These are phyloP conservation scores for Neurospora sp. DNA, from an alignment of 495 filamentous ascomycete species.

Conservation along the genomic window DNA sequence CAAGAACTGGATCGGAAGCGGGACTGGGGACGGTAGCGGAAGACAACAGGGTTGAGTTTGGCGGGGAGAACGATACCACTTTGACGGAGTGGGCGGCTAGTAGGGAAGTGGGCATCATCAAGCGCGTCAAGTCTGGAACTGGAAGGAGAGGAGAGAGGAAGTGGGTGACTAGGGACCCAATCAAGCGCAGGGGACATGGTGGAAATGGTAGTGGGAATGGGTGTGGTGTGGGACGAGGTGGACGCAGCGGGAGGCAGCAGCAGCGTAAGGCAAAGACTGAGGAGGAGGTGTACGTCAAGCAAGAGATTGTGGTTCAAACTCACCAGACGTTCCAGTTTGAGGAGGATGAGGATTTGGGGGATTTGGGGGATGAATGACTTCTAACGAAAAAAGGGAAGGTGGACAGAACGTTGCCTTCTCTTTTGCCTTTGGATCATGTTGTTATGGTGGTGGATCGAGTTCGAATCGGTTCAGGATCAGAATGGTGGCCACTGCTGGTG, in stretches of 20 bases:
- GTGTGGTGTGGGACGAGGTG: not conserved
- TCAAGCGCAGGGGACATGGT: not conserved
- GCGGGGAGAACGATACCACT: slow-evolving; percentile 23
- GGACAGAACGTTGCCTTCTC: not conserved
- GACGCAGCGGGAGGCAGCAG: no score
- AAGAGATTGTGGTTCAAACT: not conserved
- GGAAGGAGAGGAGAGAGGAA: not conserved
- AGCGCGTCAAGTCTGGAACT: not conserved
- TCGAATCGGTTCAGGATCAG: not conserved
- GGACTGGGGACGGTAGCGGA: not conserved
- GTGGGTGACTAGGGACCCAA: not conserved
- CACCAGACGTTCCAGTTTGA: not conserved
- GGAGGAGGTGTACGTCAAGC: not conserved
- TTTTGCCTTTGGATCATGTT: not conserved
- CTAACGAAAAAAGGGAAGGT: not conserved
- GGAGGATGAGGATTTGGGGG: not conserved
- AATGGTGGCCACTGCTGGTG: not conserved
- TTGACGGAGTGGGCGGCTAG: slow-evolving; percentile 38
- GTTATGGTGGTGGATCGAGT: no score
- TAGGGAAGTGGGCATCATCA: slow-evolving; percentile 29
- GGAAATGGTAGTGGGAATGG: not conserved
- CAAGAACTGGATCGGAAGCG: not conserved
- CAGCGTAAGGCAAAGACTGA: no score
- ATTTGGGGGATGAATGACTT: not conserved
- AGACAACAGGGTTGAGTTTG: slow-evolving; percentile 26